Evolutionary conservation across 2,329 filamentous ascomycete species (phyloP).

Genomic region (Fusarium odoratissimum): DNA sequence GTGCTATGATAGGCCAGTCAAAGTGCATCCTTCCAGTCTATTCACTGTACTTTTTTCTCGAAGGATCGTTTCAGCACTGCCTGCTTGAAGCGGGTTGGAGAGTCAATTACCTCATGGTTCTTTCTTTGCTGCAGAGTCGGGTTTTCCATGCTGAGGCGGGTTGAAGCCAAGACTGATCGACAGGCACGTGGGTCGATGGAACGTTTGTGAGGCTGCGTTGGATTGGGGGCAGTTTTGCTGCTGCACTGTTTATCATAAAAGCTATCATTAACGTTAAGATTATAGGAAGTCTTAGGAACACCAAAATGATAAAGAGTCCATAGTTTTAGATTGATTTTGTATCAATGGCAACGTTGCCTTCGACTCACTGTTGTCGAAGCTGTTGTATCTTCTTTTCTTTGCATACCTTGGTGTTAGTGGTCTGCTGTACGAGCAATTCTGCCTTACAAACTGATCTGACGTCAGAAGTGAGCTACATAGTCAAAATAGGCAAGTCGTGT

Average conservation of each 20-base stretch:
- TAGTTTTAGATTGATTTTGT: too few relatives aligned
- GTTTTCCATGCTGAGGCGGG: not conserved
- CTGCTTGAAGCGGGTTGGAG: not conserved
- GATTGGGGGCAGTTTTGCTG: not conserved
- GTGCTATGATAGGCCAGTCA: not conserved
- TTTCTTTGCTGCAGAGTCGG: not conserved
- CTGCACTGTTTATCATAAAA: not conserved
- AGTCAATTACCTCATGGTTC: slow-evolving; percentile 13
- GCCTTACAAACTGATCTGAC: not conserved
- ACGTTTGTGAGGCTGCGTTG: not conserved
- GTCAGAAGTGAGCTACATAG: not conserved
- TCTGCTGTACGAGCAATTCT: not conserved
- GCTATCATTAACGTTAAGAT: not conserved
- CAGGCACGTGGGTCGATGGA: slow-evolving; percentile 17
- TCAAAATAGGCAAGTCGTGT: slow-evolving; percentile 19
- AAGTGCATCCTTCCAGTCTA: slow-evolving; percentile 1
- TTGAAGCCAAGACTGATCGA: slow-evolving; percentile 22
- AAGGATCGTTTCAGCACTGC: not conserved
- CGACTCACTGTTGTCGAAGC: not conserved
- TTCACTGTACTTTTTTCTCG: not conserved
- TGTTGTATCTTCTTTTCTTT: not conserved
- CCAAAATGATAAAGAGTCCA: too few relatives aligned
- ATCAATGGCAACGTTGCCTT: not conserved
- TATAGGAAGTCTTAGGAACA: not conserved
- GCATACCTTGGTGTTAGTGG: not conserved